These are phyloP conservation scores for Aspergillus wentii DNA, from an alignment of 495 filamentous ascomycete genomes.

Conservation along the genomic window DNA sequence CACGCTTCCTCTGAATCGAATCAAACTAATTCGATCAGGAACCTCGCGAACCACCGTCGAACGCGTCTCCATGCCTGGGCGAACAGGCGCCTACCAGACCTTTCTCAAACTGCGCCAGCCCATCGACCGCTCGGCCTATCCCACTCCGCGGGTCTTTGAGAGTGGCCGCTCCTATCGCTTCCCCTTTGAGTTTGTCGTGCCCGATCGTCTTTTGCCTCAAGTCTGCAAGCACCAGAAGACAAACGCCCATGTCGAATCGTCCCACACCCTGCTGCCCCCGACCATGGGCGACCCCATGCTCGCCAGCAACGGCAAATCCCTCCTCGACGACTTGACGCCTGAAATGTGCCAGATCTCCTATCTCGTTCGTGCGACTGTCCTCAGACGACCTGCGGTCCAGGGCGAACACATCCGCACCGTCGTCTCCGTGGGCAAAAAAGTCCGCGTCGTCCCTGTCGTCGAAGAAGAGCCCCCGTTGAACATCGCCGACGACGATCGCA, in stretches of 20 bases:
- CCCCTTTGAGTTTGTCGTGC: conserved; percentile 86
- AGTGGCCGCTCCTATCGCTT: conserved; percentile 63
- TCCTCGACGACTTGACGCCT: conserved; percentile 78
- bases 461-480: conserved; percentile 75
- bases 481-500: conserved; percentile 49
- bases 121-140: conserved; percentile 62
- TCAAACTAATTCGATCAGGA: conserved; percentile 29
- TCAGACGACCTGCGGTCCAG: conserved; percentile 19
- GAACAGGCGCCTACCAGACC: conserved; percentile 49
- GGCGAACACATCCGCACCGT: conserved; percentile 34
- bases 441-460: conserved; percentile 72
- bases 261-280: conserved; percentile 77
- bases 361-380: conserved; percentile 55
- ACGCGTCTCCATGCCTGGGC: conserved; percentile 42
- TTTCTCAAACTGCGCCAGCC: conserved; percentile 86
- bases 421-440: conserved; percentile 49
- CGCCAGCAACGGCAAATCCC: conserved; percentile 40
- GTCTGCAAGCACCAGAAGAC: conserved; percentile 54
- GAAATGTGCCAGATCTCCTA: conserved; percentile 78
- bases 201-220: conserved; percentile 60
- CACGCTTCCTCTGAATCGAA: conserved; percentile 22
- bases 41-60: conserved; percentile 47
- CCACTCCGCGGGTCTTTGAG: conserved; percentile 63
- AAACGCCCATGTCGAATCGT: conserved; percentile 56
- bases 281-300: conserved; percentile 67